Percentiles rank a stretch among this genome's conserved stretches.
phyloP scores from a whole-genome alignment of 768 basidiomycete genomes.

The Flagelloscypha sp. region DNA sequence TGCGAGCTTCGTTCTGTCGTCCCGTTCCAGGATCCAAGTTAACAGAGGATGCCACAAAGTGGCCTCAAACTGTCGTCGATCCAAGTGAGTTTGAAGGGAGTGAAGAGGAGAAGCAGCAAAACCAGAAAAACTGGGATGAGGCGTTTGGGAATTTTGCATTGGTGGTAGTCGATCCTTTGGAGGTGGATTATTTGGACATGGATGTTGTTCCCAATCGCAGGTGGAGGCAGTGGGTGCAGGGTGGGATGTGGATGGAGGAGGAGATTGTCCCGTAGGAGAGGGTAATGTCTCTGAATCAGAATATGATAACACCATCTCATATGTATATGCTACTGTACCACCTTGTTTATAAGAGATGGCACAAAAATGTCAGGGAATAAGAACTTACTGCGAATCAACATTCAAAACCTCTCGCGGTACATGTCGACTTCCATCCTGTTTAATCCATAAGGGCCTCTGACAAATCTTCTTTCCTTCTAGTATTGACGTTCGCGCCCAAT shows the following conservation, averaged over 20 bases:
- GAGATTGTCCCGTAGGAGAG: slow-evolving; percentile 49
- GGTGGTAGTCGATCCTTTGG: slow-evolving; percentile 59
- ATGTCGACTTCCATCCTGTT: too few species aligned
- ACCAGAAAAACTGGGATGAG: slow-evolving; percentile 36
- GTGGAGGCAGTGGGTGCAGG: slow-evolving; percentile 27
- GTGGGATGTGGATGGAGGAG: slow-evolving; percentile 48
- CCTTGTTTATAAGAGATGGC: too few species aligned
- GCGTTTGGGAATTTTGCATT: slow-evolving; percentile 66
- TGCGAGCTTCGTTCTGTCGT: slow-evolving; percentile 68
- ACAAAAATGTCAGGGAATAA: too few species aligned
- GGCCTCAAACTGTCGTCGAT: slow-evolving; percentile 51
- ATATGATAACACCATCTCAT: too few species aligned
- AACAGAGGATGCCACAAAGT: slow-evolving; percentile 49
- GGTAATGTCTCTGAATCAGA: neutral
- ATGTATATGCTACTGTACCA: too few species aligned
- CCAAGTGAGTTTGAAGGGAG: slow-evolving; percentile 25
- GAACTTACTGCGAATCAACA: too few species aligned
- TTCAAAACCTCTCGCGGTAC: too few species aligned
- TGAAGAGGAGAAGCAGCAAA: slow-evolving; percentile 35
- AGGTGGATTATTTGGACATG: slow-evolving; percentile 65
- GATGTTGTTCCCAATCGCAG: slow-evolving; percentile 48
- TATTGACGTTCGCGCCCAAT: too few species aligned
- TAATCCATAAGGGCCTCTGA: too few species aligned
- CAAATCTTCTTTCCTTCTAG: too few species aligned
- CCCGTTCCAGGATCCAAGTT: slow-evolving; percentile 56